Conservation (phyloP, 805 yeast species). For the Zygoascus ofunaensis region DNA sequence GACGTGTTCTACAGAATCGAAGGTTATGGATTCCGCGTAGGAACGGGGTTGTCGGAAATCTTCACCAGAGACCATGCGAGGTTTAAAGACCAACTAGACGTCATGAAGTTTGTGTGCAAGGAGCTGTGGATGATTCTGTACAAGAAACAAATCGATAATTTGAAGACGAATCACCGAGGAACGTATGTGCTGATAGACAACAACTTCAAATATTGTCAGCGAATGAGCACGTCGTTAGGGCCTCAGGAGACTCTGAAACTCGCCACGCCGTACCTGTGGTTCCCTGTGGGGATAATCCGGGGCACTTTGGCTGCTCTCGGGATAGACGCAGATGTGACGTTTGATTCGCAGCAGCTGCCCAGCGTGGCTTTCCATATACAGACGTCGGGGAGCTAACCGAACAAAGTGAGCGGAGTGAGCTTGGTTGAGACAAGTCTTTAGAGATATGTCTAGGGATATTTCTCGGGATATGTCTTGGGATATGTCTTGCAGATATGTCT, state of each 20-base stretch:
- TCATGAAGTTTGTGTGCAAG: constrained; percentile 87
- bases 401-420: no score
- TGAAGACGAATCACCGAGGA: constrained; percentile 85
- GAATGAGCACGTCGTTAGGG: constrained; percentile 34
- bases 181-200: constrained; percentile 73
- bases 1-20: constrained; percentile 56
- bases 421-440: no score
- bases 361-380: constrained; percentile 66
- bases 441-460: no score
- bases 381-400: no score
- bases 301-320: constrained; percentile 67
- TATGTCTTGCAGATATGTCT: no score
- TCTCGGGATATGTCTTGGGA: no score
- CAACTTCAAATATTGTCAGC: constrained; percentile 44
- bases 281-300: constrained; percentile 67
- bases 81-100: constrained; percentile 58
- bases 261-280: constrained; percentile 47
- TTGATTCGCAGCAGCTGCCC: constrained; percentile 56
- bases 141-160: constrained; percentile 82
- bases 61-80: constrained; percentile 35
- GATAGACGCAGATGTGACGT: constrained; percentile 52
- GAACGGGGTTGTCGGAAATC: constrained; percentile 47
- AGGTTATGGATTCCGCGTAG: constrained; percentile 60
- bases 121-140: constrained; percentile 81
- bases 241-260: constrained; percentile 25